phyloP scores from a whole-genome alignment of 164 flowering plant genomes.

The Paratinospora sagittata region DNA sequence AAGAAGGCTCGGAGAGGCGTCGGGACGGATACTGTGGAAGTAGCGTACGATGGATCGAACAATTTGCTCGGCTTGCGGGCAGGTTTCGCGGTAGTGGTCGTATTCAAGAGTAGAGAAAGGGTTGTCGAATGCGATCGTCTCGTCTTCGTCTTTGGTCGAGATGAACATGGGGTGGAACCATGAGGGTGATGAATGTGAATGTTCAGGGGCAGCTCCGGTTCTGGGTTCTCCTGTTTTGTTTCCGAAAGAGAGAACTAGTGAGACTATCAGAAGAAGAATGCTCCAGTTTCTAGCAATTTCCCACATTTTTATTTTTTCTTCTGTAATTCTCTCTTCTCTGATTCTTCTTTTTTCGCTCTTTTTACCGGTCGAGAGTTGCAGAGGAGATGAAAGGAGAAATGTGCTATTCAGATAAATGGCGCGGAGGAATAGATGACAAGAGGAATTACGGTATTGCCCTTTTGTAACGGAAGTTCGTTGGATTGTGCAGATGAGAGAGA shows the following conservation, averaged over 20 bases:
- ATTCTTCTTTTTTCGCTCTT: too few relatives aligned
- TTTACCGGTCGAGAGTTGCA: too few relatives aligned
- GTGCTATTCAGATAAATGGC: too few relatives aligned
- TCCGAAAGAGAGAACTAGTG: conserved; percentile 9
- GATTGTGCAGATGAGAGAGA: too few relatives aligned
- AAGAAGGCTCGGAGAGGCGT: conserved; percentile 37
- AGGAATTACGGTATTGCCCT: too few relatives aligned
- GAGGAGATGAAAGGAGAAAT: too few relatives aligned
- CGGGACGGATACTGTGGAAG: conserved; percentile 9
- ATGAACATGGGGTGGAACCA: not conserved
- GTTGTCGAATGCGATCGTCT: too few relatives aligned
- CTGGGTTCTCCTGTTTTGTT: too few relatives aligned
- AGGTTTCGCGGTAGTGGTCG: conserved; percentile 40
- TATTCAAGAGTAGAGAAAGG: conserved; percentile 29
- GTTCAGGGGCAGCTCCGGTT: too few relatives aligned
- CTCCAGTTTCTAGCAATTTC: conserved; percentile 4
- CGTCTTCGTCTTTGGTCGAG: too few relatives aligned
- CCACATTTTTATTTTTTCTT: conserved; percentile 7
- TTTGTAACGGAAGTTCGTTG: too few relatives aligned
- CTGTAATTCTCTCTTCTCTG: not conserved
- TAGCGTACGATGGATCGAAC: conserved; percentile 21
- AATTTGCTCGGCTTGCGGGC: conserved; percentile 41
- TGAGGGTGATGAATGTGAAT: not conserved
- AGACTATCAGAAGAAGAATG: conserved; percentile 5
- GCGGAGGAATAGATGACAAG: too few relatives aligned